phyloP scores from a whole-genome alignment of 768 basidiomycete species.

The Floccularia luteovirens region DNA sequence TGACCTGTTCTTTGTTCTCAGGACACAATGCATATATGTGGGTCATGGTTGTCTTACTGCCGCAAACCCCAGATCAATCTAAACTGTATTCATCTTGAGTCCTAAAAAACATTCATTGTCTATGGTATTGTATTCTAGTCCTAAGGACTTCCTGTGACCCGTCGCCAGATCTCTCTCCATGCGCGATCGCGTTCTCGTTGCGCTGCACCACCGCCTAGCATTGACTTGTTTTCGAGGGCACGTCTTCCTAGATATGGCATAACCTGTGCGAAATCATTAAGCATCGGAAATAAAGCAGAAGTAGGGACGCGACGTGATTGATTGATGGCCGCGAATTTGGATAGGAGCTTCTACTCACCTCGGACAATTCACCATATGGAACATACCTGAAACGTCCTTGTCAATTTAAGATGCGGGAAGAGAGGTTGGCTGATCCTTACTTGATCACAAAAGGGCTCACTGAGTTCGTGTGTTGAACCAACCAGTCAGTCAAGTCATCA shows the following conservation, averaged over 20 bases:
- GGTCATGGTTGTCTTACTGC: no score
- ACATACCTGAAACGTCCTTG: conserved; percentile 37
- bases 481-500: conserved; percentile 68
- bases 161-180: conserved; percentile 42
- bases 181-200: conserved; percentile 51
- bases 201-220: conserved; percentile 71
- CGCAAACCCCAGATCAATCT: no score
- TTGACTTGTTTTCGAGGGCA: conserved; percentile 89
- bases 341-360: conserved; percentile 28
- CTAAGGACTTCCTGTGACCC: conserved; percentile 13
- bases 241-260: conserved; percentile 88
- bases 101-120: no score
- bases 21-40: no score
- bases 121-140: no score
- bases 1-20: no score
- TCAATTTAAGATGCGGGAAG: conserved; percentile 3
- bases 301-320: not conserved
- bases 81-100: no score
- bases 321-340: not conserved
- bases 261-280: conserved; percentile 40
- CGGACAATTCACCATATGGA: conserved; percentile 66
- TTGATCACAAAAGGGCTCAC: conserved; percentile 73
- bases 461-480: conserved; percentile 47
- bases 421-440: conserved; percentile 29
- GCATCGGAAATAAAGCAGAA: not conserved